phyloP scores from a whole-genome alignment of 1,284 basidiomycete species.

The Ustilago crameri region DNA sequence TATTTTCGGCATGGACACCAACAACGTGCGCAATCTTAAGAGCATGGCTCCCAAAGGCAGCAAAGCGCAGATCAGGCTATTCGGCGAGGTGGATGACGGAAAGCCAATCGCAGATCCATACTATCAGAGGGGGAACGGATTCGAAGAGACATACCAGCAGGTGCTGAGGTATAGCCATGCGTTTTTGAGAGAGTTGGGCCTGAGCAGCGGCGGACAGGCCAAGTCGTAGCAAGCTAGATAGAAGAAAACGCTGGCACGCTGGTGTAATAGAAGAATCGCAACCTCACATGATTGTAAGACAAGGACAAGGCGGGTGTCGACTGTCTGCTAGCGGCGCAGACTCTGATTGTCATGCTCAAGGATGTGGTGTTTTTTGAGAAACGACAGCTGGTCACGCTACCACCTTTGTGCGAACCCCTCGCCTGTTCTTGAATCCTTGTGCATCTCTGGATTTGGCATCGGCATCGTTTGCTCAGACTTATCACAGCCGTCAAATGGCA shows the following conservation, averaged over 20 bases:
- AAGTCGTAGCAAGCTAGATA: constrained; percentile 4
- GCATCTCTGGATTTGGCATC: too few species aligned
- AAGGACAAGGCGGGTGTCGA: too few species aligned
- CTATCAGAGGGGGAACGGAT: constrained; percentile 68
- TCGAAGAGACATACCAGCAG: constrained; percentile 70
- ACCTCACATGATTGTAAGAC: too few species aligned
- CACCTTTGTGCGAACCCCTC: too few species aligned
- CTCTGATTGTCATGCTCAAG: too few species aligned
- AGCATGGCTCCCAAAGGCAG: constrained; percentile 61
- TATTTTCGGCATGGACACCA: constrained; percentile 70
- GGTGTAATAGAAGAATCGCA: too few species aligned
- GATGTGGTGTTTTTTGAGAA: too few species aligned
- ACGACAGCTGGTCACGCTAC: too few species aligned
- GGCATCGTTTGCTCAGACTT: too few species aligned
- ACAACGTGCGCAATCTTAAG: constrained; percentile 69
- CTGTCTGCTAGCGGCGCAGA: too few species aligned
- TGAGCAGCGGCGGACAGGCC: constrained; percentile 2
- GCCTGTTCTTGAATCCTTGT: too few species aligned
- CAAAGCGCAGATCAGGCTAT: constrained; percentile 55
- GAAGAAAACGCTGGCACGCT: not conserved
- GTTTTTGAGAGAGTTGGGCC: constrained; percentile 29
- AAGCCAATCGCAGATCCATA: constrained; percentile 66
- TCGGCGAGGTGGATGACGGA: constrained; percentile 52
- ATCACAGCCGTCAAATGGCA: too few species aligned
- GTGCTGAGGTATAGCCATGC: constrained; percentile 66